phyloP scores from a whole-genome alignment of 495 filamentous ascomycete species.

The Penicillium antarcticum region DNA sequence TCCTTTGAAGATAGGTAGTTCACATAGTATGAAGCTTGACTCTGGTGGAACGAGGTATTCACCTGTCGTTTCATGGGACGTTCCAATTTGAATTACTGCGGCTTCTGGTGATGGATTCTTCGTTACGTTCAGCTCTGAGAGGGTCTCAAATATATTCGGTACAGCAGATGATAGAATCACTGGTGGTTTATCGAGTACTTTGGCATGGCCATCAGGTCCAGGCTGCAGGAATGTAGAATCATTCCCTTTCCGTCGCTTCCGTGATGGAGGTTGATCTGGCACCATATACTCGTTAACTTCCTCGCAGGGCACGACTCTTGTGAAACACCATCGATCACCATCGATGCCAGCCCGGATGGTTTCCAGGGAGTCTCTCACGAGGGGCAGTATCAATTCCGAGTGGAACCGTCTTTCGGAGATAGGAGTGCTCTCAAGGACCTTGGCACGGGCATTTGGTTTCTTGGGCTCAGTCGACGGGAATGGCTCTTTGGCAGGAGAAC shows the following conservation, averaged over 20 bases:
- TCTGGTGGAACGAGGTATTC: slow-evolving; percentile 45
- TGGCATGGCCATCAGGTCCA: neutral
- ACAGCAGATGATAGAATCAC: slow-evolving; percentile 33
- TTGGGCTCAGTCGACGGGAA: slow-evolving; percentile 45
- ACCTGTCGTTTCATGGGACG: neutral
- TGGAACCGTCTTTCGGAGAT: slow-evolving; percentile 28
- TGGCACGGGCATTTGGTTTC: slow-evolving; percentile 32
- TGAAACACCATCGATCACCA: slow-evolving; percentile 38
- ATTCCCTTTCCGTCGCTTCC: slow-evolving; percentile 9
- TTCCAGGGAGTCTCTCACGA: slow-evolving; percentile 23
- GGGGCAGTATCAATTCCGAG: slow-evolving; percentile 22
- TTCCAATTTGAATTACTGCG: slow-evolving; percentile 19
- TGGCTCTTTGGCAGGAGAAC: slow-evolving; percentile 25
- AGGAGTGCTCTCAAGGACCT: slow-evolving; percentile 31
- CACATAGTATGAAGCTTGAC: slow-evolving; percentile 50
- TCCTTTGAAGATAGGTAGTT: slow-evolving; percentile 20
- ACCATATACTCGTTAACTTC: slow-evolving; percentile 3
- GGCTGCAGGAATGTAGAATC: neutral
- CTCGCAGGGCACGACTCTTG: slow-evolving; percentile 13
- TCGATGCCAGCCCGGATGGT: slow-evolving; percentile 23
- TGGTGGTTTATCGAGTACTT: slow-evolving; percentile 15
- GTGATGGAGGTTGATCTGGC: slow-evolving; percentile 3
- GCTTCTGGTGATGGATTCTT: slow-evolving; percentile 31
- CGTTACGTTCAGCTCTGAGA: slow-evolving; percentile 31
- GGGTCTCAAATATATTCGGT: slow-evolving; percentile 25